Conservation (phyloP, 2,329 filamentous ascomycete genomes). For the Neofusicoccum parvum region DNA sequence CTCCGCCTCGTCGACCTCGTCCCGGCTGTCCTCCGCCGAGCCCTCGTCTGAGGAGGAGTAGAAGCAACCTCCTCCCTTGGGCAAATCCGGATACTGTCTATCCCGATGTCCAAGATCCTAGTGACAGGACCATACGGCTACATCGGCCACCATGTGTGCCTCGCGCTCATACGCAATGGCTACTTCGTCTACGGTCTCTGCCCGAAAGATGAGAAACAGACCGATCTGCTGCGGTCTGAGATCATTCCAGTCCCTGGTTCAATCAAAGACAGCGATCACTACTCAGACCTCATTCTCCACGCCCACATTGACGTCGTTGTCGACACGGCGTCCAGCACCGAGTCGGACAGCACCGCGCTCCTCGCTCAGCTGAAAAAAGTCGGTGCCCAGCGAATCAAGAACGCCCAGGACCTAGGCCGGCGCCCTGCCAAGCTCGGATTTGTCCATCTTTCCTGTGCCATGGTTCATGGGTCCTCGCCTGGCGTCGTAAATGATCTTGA, state of each 20-base stretch:
- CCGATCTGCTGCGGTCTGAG: constrained; percentile 33
- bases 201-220: constrained; percentile 35
- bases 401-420: constrained; percentile 23
- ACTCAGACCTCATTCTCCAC: constrained; percentile 7
- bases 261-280: constrained; percentile 19
- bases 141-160: constrained; percentile 30
- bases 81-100: background rate
- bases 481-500: constrained; percentile 34
- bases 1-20: constrained; percentile 11
- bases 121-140: constrained; percentile 38
- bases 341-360: constrained; percentile 28
- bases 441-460: constrained; percentile 41
- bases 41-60: constrained; percentile 9
- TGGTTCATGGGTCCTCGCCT: constrained; percentile 40
- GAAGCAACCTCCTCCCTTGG: background rate
- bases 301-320: constrained; percentile 40
- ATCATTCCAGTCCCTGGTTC: constrained; percentile 35
- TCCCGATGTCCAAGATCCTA: constrained; percentile 35
- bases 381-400: constrained; percentile 27
- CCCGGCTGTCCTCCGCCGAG: background rate
- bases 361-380: constrained; percentile 28
- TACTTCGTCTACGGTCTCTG: constrained; percentile 43
- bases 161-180: constrained; percentile 30
- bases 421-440: constrained; percentile 40
- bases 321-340: constrained; percentile 31